phyloP scores from a whole-genome alignment of 768 basidiomycete species.

The Agaricus blazei region DNA sequence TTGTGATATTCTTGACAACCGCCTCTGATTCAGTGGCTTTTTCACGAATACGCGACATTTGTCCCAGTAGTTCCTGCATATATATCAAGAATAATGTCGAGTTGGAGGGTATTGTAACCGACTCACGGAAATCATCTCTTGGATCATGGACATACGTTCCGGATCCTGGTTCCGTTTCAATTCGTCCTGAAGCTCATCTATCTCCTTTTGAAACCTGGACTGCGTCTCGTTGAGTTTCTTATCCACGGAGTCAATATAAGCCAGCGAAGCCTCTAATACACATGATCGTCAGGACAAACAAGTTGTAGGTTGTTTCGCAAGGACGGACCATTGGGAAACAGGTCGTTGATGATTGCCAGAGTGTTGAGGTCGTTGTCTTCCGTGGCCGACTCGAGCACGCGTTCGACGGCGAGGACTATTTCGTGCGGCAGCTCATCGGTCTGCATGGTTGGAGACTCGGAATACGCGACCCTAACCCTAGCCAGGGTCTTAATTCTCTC shows the following conservation, averaged over 20 bases:
- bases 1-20: conserved; percentile 91
- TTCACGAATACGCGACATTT: conserved; percentile 94
- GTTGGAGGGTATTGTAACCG: neutral
- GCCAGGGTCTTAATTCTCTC: conserved; percentile 4
- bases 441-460: neutral
- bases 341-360: conserved; percentile 54
- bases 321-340: conserved; percentile 73
- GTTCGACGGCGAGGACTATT: conserved; percentile 64
- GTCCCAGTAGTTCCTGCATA: conserved; percentile 80
- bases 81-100: conserved; percentile 7
- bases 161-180: conserved; percentile 78
- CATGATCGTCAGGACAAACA: neutral
- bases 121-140: conserved; percentile 83
- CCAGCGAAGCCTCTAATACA: conserved; percentile 66
- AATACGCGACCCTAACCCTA: conserved; percentile 20
- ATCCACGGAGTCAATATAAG: conserved; percentile 67
- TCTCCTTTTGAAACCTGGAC: conserved; percentile 63
- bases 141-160: conserved; percentile 84
- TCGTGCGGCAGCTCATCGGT: conserved; percentile 58
- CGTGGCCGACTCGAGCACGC: conserved; percentile 53
- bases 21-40: conserved; percentile 97
- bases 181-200: conserved; percentile 61
- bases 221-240: conserved; percentile 66
- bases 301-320: neutral
- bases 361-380: conserved; percentile 55